Base-by-base conservation (phyloP, 768 basidiomycete species). In the Calocera viscosa region DNA sequence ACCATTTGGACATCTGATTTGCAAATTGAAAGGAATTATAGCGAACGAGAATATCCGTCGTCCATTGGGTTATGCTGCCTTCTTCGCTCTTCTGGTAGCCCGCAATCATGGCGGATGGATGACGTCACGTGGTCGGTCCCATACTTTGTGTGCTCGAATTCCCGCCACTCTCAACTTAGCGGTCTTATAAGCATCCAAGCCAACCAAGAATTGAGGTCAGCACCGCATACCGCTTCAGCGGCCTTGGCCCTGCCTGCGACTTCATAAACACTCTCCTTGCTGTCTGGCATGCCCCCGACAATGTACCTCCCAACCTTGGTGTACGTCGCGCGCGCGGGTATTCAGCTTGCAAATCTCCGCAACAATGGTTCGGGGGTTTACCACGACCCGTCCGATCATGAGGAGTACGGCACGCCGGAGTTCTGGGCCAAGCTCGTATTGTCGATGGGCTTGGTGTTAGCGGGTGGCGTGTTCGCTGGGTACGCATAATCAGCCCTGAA, bases 391-490 rank as follows among this genome's bases (percentile, higher is more conserved):
- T n/a, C n/a, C 14, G 39, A 66, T 19, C 53, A 69, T 1, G 69
- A 68, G 43, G 49, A 60, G n/a, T 53, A 67, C 24, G 84, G 82
- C 26, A 84, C 87, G 0, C 80, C 86, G 1, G 83, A 84, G 66
- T 96, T 93, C 75, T 90, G 82, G 80, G 84, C 77, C 67, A 90
- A 93, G 73, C 76, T 96, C 33, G 68, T 81, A 22, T 76, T 92
- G 64, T 89, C 88, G 65, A 79, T 77, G 2, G 74, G 77, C 1
- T 80, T 98, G 30, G 93, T 98, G 7, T 76, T 98, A 1, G 78
- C 84, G 0, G 94, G 94, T 1, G 94, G 94, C 65, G 87, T 94
- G 2, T 96, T 98, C 74, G 91, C 94, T 14, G 94, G 94, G 94
- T 90, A 67, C 64, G 84, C 77, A 26, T 8, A 22, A 7, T 10